phyloP scores from a whole-genome alignment of 768 basidiomycete genomes.

The Suillus placidus region DNA sequence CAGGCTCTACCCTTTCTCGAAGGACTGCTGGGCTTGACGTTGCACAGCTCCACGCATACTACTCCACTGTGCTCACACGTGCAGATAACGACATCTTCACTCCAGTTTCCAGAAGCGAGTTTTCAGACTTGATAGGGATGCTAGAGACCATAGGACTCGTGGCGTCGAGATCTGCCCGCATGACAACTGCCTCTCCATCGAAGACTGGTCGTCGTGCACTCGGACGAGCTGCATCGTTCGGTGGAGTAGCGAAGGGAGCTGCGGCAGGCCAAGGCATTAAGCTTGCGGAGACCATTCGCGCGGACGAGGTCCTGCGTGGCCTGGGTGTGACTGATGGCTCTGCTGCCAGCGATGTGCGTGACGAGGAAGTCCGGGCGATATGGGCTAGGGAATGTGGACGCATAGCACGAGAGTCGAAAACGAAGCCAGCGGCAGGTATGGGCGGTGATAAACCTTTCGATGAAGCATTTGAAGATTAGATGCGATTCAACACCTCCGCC shows the following conservation, averaged over 20 bases:
- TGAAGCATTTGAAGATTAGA: constrained; percentile 39
- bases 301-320: constrained; percentile 72
- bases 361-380: constrained; percentile 47
- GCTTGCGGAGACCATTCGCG: constrained; percentile 63
- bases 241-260: constrained; percentile 30
- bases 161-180: constrained; percentile 36
- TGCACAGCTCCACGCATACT: constrained; percentile 65
- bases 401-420: constrained; percentile 40
- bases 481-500: neutral
- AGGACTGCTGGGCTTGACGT: constrained; percentile 52
- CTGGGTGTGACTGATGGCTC: constrained; percentile 48
- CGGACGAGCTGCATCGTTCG: constrained; percentile 62
- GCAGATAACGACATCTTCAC: constrained; percentile 57
- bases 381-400: constrained; percentile 44
- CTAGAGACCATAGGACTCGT: constrained; percentile 76
- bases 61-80: constrained; percentile 58
- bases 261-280: constrained; percentile 46
- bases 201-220: constrained; percentile 56
- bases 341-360: constrained; percentile 37
- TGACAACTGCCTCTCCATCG: constrained; percentile 40
- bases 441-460: constrained; percentile 27
- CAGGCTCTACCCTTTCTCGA: constrained; percentile 34
- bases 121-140: constrained; percentile 68
- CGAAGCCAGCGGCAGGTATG: constrained; percentile 15
- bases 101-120: constrained; percentile 75